Percentiles rank a stretch among this genome's conserved stretches.
Conservation (phyloP, 352 stramenopile genomes). For the Poterioochromonas sp. region DNA sequence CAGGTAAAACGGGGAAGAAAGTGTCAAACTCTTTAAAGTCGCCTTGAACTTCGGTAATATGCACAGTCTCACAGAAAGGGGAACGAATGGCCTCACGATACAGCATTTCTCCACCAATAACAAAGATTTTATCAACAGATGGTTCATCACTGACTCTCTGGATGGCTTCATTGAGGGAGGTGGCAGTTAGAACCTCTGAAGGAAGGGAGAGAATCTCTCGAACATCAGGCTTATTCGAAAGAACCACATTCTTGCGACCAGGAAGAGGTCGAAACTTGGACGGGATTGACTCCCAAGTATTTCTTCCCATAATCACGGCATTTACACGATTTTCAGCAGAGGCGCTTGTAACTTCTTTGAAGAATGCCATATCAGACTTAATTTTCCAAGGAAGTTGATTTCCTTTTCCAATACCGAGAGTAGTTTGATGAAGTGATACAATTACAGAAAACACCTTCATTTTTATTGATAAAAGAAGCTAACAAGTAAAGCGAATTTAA, state of each 20-base stretch:
- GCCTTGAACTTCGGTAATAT: conserved; percentile 78
- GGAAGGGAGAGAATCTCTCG: conserved; percentile 47
- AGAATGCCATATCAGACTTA: conserved; percentile 87
- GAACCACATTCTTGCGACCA: conserved; percentile 88
- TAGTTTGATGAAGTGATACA: neutral
- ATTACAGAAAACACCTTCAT: neutral
- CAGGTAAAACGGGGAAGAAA: conserved; percentile 64
- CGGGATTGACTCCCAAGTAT: conserved; percentile 98
- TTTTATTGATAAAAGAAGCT: too few relatives aligned
- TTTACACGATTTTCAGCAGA: conserved; percentile 58
- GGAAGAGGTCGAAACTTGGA: conserved; percentile 84
- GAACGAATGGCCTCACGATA: conserved; percentile 83
- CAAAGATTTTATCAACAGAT: conserved; percentile 79
- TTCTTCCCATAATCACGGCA: conserved; percentile 98
- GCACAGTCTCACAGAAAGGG: conserved; percentile 65
- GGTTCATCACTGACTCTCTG: conserved; percentile 57
- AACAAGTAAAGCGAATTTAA: too few relatives aligned
- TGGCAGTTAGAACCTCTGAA: conserved; percentile 67
- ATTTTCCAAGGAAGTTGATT: conserved; percentile 83
- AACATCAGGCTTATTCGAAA: conserved; percentile 65
- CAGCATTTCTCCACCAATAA: conserved; percentile 88
- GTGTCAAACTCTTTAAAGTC: conserved; percentile 78
- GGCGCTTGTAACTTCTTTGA: conserved; percentile 74
- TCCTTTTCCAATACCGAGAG: conserved; percentile 45
- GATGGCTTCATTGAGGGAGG: conserved; percentile 78